These are phyloP conservation scores for Boletus patriciae DNA, from an alignment of 768 basidiomycete genomes.

Conservation along the genomic window DNA sequence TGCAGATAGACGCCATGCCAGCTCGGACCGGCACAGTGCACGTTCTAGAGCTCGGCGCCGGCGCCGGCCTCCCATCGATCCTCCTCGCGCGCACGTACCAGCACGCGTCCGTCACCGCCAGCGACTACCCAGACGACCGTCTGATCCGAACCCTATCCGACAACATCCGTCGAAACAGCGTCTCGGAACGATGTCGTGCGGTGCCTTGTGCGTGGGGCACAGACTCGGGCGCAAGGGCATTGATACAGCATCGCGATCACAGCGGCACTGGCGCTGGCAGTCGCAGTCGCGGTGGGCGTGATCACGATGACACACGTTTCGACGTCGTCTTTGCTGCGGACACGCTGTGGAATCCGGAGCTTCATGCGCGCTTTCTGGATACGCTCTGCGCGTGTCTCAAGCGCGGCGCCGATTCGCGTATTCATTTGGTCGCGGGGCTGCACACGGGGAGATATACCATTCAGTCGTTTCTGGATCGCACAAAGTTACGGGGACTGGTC, in stretches of 20 bases:
- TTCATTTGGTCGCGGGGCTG: constrained; percentile 69
- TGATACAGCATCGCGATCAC: constrained; percentile 4
- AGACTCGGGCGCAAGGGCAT: constrained; percentile 49
- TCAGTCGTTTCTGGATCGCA: constrained; percentile 51
- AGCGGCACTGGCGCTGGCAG: too few relatives aligned
- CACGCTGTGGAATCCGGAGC: constrained; percentile 72
- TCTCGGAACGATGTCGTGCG: constrained; percentile 47
- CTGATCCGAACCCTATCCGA: constrained; percentile 57
- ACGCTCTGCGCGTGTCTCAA: constrained; percentile 52
- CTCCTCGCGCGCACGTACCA: constrained; percentile 53
- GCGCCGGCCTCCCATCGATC: constrained; percentile 73
- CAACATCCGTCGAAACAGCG: constrained; percentile 56
- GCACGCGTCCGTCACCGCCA: constrained; percentile 46
- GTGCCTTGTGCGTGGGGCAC: constrained; percentile 41
- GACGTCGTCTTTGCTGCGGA: constrained; percentile 74
- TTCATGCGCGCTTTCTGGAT: constrained; percentile 53
- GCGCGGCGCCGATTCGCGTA: constrained; percentile 44
- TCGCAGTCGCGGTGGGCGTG: neutral
- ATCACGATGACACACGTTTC: constrained; percentile 36
- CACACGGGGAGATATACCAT: constrained; percentile 78
- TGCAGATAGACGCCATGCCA: constrained; percentile 38
- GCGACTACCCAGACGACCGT: constrained; percentile 70
- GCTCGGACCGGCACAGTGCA: constrained; percentile 20
- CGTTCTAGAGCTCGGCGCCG: constrained; percentile 74
- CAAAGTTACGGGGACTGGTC: constrained; percentile 41